Base-by-base conservation (phyloP, 805 yeast genomes). In the Tetrapisispora arboricola region DNA sequence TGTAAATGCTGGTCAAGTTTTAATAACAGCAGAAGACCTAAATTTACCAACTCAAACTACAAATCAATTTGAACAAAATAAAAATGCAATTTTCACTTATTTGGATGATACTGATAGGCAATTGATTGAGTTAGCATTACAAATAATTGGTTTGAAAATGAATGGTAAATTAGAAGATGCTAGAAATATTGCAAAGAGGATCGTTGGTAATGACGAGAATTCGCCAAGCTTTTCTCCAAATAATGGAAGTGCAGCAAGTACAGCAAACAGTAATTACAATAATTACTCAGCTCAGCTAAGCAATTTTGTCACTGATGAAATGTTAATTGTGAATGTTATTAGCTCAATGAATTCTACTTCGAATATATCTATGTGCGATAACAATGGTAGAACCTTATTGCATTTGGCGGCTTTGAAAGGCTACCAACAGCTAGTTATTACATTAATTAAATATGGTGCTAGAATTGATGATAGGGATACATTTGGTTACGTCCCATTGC, bases 131-230 rank as follows among this genome's bases (percentile, higher is more conserved):
- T 69, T 92, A 47, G 98, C 98, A 2, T 70, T 92, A 51, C 97
- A 92, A 58, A 92, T 92, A 52, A 96, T 92, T 31, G 98, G 98
- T 2, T 69, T 88, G 62, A 90, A 90, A 64, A 87, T 90, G 96
- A 88, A 86, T 56, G 98, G 97, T 44, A 80, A 81, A 54, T 67
- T 92, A 43, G 97, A 92, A 57, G 96, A 90, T 61, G 96, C 97
- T 2, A 77, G 84, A 50, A 87, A 86, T 55, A 84, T 92, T 52
- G 97, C 97, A 1, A 81, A 82, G 60, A 71, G 95, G 48, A 86
- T 92, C 49, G 87, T 90, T 40, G 94, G 92, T 11, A 63, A 61
- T 28, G 67, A 64, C 30, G 48, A 43, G 16, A 32, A 16, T 30
- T 38, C 46, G 16, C 32, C 44, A 29, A 38, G 43, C 22, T 25